These are phyloP conservation scores for Limtongia smithiae DNA, from an alignment of 805 yeast species.

Conservation along the genomic window DNA sequence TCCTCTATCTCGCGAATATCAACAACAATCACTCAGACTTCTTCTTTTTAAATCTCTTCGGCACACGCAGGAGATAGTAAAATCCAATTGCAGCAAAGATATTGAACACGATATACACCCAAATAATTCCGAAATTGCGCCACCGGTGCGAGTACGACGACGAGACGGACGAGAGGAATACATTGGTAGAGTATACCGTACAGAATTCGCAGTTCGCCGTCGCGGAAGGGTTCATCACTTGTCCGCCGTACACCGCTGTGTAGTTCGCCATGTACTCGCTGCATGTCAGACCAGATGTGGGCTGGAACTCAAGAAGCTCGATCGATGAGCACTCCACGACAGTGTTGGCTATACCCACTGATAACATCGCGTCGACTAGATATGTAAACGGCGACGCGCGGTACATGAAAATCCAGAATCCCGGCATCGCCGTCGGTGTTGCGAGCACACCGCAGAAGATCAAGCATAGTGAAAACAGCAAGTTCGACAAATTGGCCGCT, in stretches of 20 bases:
- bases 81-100: conserved; percentile 43
- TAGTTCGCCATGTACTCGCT: conserved; percentile 49
- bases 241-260: conserved; percentile 50
- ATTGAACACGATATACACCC: conserved; percentile 45
- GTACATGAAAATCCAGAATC: conserved; percentile 85
- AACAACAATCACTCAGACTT: conserved; percentile 1
- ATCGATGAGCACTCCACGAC: conserved; percentile 47
- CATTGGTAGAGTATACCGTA: conserved; percentile 16
- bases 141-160: conserved; percentile 51
- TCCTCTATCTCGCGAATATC: too few species aligned
- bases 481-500: conserved; percentile 29
- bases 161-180: conserved; percentile 37
- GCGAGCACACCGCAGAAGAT: conserved; percentile 71
- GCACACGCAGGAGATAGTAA: conserved; percentile 24
- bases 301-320: conserved; percentile 50
- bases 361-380: conserved; percentile 55
- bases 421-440: conserved; percentile 56
- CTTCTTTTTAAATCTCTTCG: conserved; percentile 18
- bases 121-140: conserved; percentile 62
- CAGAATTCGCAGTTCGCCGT: conserved; percentile 53
- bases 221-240: conserved; percentile 47
- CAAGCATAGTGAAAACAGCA: conserved; percentile 55
- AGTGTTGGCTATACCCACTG: conserved; percentile 48
- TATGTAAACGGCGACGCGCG: conserved; percentile 68
- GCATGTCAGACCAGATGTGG: conserved; percentile 60